These are phyloP conservation scores for Amorphotheca resinae DNA, from an alignment of 495 filamentous ascomycete genomes.

Conservation along the genomic window DNA sequence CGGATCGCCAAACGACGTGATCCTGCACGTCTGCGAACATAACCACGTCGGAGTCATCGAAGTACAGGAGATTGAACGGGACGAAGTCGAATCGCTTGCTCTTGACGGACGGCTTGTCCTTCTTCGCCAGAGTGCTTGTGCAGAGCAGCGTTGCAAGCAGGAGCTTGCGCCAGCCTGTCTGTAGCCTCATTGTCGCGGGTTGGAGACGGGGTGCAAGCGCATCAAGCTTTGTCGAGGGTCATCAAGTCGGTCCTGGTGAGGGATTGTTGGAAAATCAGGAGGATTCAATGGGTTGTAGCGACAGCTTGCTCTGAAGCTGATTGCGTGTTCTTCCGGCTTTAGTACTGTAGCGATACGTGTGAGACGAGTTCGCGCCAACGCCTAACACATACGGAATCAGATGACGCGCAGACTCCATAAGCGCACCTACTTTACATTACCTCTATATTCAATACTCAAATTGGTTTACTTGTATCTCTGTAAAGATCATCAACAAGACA, in stretches of 20 bases:
- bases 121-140: slow-evolving; percentile 25
- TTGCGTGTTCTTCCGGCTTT: slow-evolving; percentile 8
- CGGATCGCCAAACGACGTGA: slow-evolving; percentile 54
- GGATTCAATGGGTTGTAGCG: neutral
- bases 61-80: slow-evolving; percentile 65
- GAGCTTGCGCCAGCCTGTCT: slow-evolving; percentile 14
- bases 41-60: slow-evolving; percentile 70
- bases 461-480: too few species aligned
- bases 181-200: slow-evolving; percentile 20
- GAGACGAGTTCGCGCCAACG: too few species aligned
- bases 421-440: too few species aligned
- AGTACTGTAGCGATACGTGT: too few species aligned
- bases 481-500: too few species aligned
- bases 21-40: slow-evolving; percentile 45
- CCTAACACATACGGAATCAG: too few species aligned
- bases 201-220: slow-evolving; percentile 7
- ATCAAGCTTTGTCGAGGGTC: slow-evolving; percentile 15
- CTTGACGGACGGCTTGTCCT: slow-evolving; percentile 34
- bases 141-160: slow-evolving; percentile 14
- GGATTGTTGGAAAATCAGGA: neutral
- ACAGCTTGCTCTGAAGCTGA: neutral
- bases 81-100: slow-evolving; percentile 44
- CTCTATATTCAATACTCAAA: too few species aligned
- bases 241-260: slow-evolving; percentile 13
- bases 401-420: too few species aligned